Base-by-base conservation (phyloP, 2,329 filamentous ascomycete genomes). In the Zopfia rhizophila region DNA sequence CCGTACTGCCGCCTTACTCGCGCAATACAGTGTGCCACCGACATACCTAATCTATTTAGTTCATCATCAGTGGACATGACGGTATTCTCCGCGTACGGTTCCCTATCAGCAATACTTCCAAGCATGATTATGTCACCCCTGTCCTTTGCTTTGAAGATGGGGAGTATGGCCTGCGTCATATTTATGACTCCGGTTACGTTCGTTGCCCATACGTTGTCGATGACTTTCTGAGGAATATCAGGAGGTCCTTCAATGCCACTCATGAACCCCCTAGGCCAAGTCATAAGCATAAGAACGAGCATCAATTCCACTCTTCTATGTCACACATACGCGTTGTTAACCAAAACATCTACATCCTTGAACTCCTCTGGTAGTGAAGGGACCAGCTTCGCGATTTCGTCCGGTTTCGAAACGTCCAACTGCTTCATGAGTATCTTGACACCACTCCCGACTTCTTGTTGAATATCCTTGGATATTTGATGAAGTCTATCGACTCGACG, bases 251-350 rank as follows among this genome's bases (percentile, higher is more conserved):
- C 92, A 12, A 95, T 84, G 45, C 91, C 91, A 69, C 87, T 91
- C 56, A 96, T 92, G 17, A 96, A 82, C 17, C 91, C 92, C 35
- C 89, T 93, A 27, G 51, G 31, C 59, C 14, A 17, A n/a, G n/a
- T n/a, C n/a, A 21, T 27, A n/a, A n/a, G n/a, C n/a, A n/a, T n/a
- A n/a, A n/a, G n/a, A n/a, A n/a, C n/a, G n/a, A n/a, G n/a, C n/a
- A n/a, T n/a, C n/a, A n/a, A n/a, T n/a, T n/a, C n/a, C n/a, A n/a
- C n/a, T n/a, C n/a, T n/a, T 40, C 14, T n/a, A n/a, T n/a, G n/a
- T n/a, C n/a, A n/a, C n/a, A n/a, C n/a, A n/a, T 72, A 94, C 89
- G 93, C 93, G 79, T 97, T 97, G 76, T 97, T 97, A 17, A 97
- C 90, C 48, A 97, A 75, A 4, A 97, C 81, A 70, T 97, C 83